These are phyloP conservation scores for Zygoascus sp. DNA, from an alignment of 1,139 yeast genomes.

Conservation along the genomic window DNA sequence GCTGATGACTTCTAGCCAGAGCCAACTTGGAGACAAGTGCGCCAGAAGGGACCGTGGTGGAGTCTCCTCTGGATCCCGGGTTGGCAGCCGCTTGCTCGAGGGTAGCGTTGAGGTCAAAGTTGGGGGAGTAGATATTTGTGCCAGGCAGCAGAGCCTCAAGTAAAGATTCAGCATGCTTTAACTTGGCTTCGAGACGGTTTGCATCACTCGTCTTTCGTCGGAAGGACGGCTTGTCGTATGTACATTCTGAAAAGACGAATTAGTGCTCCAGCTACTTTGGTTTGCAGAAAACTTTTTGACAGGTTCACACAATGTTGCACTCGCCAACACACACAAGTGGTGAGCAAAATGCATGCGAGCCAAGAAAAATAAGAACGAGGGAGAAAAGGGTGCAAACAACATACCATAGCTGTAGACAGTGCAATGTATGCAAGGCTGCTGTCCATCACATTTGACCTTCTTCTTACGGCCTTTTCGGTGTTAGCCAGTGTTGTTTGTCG, in stretches of 20 bases:
- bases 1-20: neutral
- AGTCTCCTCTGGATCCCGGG: neutral
- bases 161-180: slow-evolving; percentile 36
- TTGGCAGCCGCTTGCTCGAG: neutral
- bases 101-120: slow-evolving; percentile 42
- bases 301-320: neutral
- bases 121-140: slow-evolving; percentile 45
- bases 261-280: too few relatives aligned
- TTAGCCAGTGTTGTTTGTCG: neutral
- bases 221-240: slow-evolving; percentile 72
- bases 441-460: slow-evolving; percentile 86
- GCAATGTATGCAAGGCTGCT: slow-evolving; percentile 82
- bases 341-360: neutral
- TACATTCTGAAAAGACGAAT: slow-evolving; percentile 50
- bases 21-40: neutral
- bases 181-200: slow-evolving; percentile 35
- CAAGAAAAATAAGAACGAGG: neutral
- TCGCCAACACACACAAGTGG: too few relatives aligned
- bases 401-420: slow-evolving; percentile 80
- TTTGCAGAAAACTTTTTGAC: neutral
- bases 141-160: slow-evolving; percentile 47
- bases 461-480: slow-evolving; percentile 42
- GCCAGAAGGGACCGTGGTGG: neutral
- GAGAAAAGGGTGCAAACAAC: slow-evolving; percentile 35
- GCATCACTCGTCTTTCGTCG: slow-evolving; percentile 45